Evolutionary conservation across 257 asterid species (phyloP), one percentile per base, ranked within the genome.

Genomic region (Solanum chiquidenum): DNA sequence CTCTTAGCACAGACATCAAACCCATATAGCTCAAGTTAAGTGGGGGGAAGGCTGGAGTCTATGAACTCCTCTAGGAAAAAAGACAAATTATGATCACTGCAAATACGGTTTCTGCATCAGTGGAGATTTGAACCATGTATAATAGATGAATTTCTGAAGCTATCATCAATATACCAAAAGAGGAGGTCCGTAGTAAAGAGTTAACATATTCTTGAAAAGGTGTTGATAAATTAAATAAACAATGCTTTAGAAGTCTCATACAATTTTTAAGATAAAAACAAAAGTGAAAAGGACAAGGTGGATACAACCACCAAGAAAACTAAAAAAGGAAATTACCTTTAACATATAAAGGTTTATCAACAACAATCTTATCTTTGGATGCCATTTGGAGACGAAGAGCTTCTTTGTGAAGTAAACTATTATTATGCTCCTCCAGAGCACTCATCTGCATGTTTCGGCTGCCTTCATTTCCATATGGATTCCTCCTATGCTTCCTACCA

Each of bases 391-490:
- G 93, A 40, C 99, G 98, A 60, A 97, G 97, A 86, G 99, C 99
- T 94, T 97, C 99, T 91, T 97, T 97, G 88, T 97, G 99, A 92
- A 97, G 99, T 91, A 97, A 93, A 87, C 99, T 97, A 91, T 97
- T 97, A 89, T 97, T 97, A 84, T 96, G 99, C 93, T 97, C 99
- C 93, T 97, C 99, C 86, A 97, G 90, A 71, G 99, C 99, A 91
- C 99, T 97, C 99, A 97, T 97, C 93, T 97, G 99, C 99, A 97
- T 97, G 92, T 97, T 97, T 92, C 98, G 93, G 90, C 99, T 97
- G 84, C 99, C 99, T 94, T 97, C 99, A 90, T 97, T 97, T 87
- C 99, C 99, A 80, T 97, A 97, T 76, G 99, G 99, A 90, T 97
- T 97, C 85, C 99, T 90, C 92, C 99, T 95, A 88, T 97, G 99